Base-by-base conservation (phyloP, 192 early-diverging fungal species). In the Podila clonocystis region DNA sequence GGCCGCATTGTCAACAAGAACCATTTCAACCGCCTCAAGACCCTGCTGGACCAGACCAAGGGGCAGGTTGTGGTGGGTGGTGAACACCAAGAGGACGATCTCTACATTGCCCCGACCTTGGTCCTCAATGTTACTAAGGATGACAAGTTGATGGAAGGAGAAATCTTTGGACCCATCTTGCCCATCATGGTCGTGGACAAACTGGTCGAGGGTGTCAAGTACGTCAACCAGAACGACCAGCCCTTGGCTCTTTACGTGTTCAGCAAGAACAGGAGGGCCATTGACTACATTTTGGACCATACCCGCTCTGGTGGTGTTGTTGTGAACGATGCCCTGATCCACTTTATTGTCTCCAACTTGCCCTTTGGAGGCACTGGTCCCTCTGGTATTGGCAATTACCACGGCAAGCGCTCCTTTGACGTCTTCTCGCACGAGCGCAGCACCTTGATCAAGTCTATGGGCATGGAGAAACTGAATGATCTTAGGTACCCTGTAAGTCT, bases 131-230 rank as follows among this genome's bases (percentile, higher is more conserved):
- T 97, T 22, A 62, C 75, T 0, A 82, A 87, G n/a, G 86, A 87
- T 65, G 85, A 89, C 61, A 82, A 82, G 38, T 82, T 95, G 70
- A 97, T 97, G 96, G 70, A 85, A 28, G 93, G 93, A 20, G 97
- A 99, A 78, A 82, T 99, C 52, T 98, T 99, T 87, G 97, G 95
- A 38, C 97, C 97, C 7, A 82, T 97, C 55, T 83, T 99, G 72
- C 95, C 95, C 26, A 86, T 99, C 62, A 67, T 99, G 24, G 68
- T 87, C 7, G 90, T 91, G 57, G 87, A 91, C 63, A 85, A 83
- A n/a, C 50, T 93, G 11, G 90, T 91, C n/a, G 93, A 92, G 50
- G 92, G 91, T 11, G 85, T 95, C 59, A 80, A 72, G 48, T 72
- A 87, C 67, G 85, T 95, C 48, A 93, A 93, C 71, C 68, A 73